phyloP scores from a whole-genome alignment of 352 stramenopile species.

The Globisporangium solare region DNA sequence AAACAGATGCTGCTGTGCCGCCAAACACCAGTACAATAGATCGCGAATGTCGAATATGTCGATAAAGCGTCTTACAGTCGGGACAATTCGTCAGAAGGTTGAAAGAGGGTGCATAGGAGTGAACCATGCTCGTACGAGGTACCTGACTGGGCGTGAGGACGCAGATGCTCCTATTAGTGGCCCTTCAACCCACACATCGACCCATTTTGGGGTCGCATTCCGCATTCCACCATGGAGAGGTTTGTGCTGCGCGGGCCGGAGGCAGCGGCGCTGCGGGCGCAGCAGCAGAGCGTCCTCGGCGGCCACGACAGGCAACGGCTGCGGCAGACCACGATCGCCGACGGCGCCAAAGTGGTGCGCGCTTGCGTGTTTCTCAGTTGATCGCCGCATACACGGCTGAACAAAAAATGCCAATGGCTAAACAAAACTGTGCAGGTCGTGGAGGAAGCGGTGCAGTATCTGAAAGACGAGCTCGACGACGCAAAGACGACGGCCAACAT shows the following conservation, averaged over 20 bases:
- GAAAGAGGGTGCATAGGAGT: no score
- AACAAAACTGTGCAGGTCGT: constrained; percentile 23
- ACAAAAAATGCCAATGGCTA: background rate
- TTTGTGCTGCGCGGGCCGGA: constrained; percentile 57
- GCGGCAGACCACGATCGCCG: constrained; percentile 60
- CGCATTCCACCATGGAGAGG: constrained; percentile 38
- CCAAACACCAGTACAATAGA: background rate
- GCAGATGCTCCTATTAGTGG: no score
- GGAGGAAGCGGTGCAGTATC: constrained; percentile 51
- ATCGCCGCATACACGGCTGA: background rate
- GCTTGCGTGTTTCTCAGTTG: background rate
- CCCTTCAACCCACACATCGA: background rate
- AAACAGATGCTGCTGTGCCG: background rate
- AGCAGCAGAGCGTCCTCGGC: constrained; percentile 3
- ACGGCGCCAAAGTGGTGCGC: constrained; percentile 61
- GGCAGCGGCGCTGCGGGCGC: constrained; percentile 23
- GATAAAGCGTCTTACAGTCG: no score
- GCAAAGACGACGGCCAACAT: constrained; percentile 43
- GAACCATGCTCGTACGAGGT: no score
- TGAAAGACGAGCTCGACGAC: constrained; percentile 66
- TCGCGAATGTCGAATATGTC: background rate
- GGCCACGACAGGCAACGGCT: constrained; percentile 22
- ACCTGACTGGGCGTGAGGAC: no score
- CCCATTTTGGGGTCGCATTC: background rate
- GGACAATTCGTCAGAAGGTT: no score